Evolutionary conservation across 768 basidiomycete species (phyloP), one percentile per base, ranked within the genome.

Genomic region (Collybia nuda): DNA sequence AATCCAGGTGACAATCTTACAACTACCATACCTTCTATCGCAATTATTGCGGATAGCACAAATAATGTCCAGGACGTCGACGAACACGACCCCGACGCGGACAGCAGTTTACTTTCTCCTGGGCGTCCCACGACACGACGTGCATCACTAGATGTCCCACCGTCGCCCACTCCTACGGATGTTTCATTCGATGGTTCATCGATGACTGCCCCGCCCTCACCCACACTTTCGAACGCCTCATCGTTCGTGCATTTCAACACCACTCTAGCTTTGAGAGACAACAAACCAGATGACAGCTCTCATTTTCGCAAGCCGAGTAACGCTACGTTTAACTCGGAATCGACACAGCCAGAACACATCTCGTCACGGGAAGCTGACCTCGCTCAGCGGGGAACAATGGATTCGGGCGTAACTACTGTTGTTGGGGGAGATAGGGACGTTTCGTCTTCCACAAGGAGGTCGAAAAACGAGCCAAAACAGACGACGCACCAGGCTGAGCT

Each of bases 141-240:
- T 0, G 26, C 37, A 19, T 47, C 46, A 2, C 11, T 47, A 17
- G 46, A 47, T 6, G 46, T 14, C 14, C 63, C 65, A 1, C 56
- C 63, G 3, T 59, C 65, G 28, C 59, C 61, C 40, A 49, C 52
- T 17, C 51, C 54, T 17, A 74, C 70, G 0, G 72, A 76, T n/a
- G 7, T 14, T 2, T 32, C 32, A 4, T 32, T 32, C 12, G 77
- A 78, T 40, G 72, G 68, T 32, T 68, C 70, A 19, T 76, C 66
- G 0, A 60, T 65, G 6, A 50, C 53, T 7, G 64, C 67, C 1
- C 90, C 90, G 0, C 88, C 90, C 0, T 92, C 90, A 0, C 90
- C 90, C 1, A 90, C 90, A 0, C 74, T 89, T 8, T 89, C 90
- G 0, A 79, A 75, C 2, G 76, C 73, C 14, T 87, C 86, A 2